A percentile compares a stretch with the other conserved stretches of the same genome.
Conservation (phyloP, 2,329 filamentous ascomycete genomes). For the Chaetomium globosum region DNA sequence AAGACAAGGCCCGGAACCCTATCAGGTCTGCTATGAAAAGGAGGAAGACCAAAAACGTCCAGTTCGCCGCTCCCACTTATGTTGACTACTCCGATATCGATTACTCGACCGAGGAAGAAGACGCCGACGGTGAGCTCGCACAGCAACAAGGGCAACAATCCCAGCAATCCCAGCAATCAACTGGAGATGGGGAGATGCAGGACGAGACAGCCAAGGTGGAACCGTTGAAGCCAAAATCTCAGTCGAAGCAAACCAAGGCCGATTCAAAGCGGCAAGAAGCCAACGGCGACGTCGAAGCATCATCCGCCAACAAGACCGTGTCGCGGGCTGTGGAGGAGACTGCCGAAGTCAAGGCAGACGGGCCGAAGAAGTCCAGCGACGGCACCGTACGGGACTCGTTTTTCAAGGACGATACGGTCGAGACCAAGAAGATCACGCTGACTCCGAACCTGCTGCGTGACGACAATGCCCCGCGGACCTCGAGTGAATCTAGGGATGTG, state of each 20-base stretch:
- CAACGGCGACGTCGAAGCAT: slow-evolving; percentile 43
- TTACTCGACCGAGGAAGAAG: slow-evolving; percentile 79
- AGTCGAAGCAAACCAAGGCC: slow-evolving; percentile 45
- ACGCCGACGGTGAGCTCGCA: slow-evolving; percentile 47
- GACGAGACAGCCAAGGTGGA: slow-evolving; percentile 61
- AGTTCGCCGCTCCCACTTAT: slow-evolving; percentile 82
- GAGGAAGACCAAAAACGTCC: slow-evolving; percentile 81
- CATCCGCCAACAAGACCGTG: slow-evolving; percentile 32
- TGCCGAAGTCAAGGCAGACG: slow-evolving; percentile 58
- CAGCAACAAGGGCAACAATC: slow-evolving; percentile 37
- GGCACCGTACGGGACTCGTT: slow-evolving; percentile 91
- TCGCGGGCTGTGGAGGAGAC: slow-evolving; percentile 67
- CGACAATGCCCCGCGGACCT: slow-evolving; percentile 60
- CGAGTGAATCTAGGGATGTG: slow-evolving; percentile 59
- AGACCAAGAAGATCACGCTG: slow-evolving; percentile 95
- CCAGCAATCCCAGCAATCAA: slow-evolving; percentile 38
- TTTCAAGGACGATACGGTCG: slow-evolving; percentile 92
- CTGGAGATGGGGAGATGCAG: slow-evolving; percentile 43
- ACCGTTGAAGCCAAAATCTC: slow-evolving; percentile 54
- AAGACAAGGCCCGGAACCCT: slow-evolving; percentile 79
- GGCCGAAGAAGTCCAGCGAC: slow-evolving; percentile 70
- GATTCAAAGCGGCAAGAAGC: slow-evolving; percentile 43
- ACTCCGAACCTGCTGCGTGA: slow-evolving; percentile 91
- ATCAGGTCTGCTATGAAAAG: slow-evolving; percentile 82
- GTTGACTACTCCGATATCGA: slow-evolving; percentile 86